A percentile compares a stretch with the other conserved stretches of the same genome.
Evolutionary conservation across 257 asterid species (phyloP).

Genomic region (Coffea eugenioides): DNA sequence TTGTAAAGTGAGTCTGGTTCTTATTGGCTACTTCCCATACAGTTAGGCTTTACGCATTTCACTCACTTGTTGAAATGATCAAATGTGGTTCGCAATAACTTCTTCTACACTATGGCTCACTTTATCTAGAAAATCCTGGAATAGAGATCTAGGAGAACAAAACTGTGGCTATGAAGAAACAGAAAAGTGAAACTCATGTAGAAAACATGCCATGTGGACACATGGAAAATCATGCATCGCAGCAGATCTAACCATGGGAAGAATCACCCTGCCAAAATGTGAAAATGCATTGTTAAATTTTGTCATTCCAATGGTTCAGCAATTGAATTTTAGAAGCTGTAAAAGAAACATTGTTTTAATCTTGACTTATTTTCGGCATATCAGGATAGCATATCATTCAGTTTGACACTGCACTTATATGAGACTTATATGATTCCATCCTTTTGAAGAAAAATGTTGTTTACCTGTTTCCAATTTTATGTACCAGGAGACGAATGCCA

Average conservation of each 20-base stretch:
- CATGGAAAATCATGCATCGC: background rate
- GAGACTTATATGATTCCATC: background rate
- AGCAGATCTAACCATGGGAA: background rate
- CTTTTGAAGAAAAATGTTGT: background rate
- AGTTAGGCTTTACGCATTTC: background rate
- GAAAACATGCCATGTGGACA: no score
- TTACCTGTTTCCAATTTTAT: conserved; percentile 24
- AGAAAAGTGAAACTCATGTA: background rate
- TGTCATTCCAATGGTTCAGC: background rate
- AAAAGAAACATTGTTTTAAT: no score
- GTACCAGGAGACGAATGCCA: conserved; percentile 80
- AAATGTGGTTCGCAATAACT: background rate
- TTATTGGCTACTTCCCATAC: conserved; percentile 19
- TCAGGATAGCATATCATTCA: background rate
- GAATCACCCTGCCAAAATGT: background rate
- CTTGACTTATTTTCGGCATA: background rate
- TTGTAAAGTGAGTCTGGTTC: conserved; percentile 63
- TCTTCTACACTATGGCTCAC: background rate
- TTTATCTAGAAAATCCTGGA: background rate
- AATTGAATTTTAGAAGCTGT: background rate
- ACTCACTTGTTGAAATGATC: background rate
- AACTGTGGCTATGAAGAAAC: background rate
- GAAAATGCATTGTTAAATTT: no score
- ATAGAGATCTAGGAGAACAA: background rate
- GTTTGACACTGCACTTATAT: background rate